These are phyloP conservation scores for Sporothrix variecibatus DNA, from an alignment of 2,329 filamentous ascomycete species.

Conservation along the genomic window DNA sequence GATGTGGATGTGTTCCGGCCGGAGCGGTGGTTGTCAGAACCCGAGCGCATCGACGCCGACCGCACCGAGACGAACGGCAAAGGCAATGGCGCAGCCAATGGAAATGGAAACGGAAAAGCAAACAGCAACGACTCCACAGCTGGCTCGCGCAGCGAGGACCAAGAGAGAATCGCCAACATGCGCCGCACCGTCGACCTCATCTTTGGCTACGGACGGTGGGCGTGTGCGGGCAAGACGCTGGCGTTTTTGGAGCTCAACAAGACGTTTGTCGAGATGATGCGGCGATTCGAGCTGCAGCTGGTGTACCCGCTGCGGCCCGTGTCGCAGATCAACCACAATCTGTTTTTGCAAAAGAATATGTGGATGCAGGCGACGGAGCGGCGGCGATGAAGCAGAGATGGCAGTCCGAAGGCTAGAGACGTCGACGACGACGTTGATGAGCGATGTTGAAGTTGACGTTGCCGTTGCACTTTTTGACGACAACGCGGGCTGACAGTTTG, in stretches of 20 bases:
- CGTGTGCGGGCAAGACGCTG: constrained; percentile 47
- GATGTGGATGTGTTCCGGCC: constrained; percentile 49
- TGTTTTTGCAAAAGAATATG: constrained; percentile 37
- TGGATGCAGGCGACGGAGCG: constrained; percentile 35
- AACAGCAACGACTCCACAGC: constrained; percentile 29
- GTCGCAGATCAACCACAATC: constrained; percentile 34
- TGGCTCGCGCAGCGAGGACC: background rate
- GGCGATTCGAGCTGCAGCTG: constrained; percentile 37
- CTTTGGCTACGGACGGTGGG: constrained; percentile 44
- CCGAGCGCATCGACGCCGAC: background rate
- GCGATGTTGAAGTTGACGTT: background rate
- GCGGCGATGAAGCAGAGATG: too few relatives aligned
- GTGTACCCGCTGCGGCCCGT: constrained; percentile 33
- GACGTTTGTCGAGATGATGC: constrained; percentile 31
- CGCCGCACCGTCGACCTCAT: constrained; percentile 39
- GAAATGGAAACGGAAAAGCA: constrained; percentile 30
- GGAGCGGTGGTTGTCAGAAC: constrained; percentile 45
- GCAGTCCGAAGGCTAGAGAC: background rate
- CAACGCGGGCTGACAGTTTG: background rate
- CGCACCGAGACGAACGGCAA: constrained; percentile 35
- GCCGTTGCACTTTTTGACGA: background rate
- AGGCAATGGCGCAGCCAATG: constrained; percentile 30
- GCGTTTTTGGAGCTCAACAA: constrained; percentile 48
- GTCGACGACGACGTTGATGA: background rate
- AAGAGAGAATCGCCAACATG: constrained; percentile 32